These are phyloP conservation scores for Naganishia sp. DNA, from an alignment of 1,284 basidiomycete species.

Conservation along the genomic window DNA sequence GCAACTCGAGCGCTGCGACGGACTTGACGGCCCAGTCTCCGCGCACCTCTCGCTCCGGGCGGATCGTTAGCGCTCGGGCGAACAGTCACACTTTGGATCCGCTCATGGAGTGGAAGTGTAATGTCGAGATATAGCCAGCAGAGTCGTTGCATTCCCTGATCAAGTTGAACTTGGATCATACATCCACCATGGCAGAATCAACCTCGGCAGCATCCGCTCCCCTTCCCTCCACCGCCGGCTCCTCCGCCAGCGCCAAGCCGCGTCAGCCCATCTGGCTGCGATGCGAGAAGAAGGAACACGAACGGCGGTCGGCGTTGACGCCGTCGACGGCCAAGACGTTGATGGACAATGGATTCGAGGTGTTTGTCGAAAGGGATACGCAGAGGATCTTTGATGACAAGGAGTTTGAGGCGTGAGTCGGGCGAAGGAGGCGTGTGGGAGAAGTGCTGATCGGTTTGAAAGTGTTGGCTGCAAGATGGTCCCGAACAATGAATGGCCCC, in stretches of 20 bases:
- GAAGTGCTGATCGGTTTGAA: slow-evolving; percentile 28
- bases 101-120: background rate
- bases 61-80: slow-evolving; percentile 8
- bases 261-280: slow-evolving; percentile 73
- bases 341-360: slow-evolving; percentile 86
- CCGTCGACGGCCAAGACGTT: slow-evolving; percentile 88
- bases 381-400: slow-evolving; percentile 94
- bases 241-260: slow-evolving; percentile 45
- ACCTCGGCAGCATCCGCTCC: slow-evolving; percentile 32
- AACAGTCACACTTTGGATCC: slow-evolving; percentile 15
- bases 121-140: background rate
- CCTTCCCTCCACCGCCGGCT: slow-evolving; percentile 40
- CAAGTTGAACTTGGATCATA: too few species aligned
- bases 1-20: background rate
- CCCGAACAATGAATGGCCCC: slow-evolving; percentile 86
- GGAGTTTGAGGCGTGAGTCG: slow-evolving; percentile 85
- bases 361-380: slow-evolving; percentile 89
- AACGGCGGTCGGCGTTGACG: slow-evolving; percentile 89
- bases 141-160: too few species aligned
- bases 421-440: slow-evolving; percentile 9
- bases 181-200: slow-evolving; percentile 30
- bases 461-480: slow-evolving; percentile 89
- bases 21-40: background rate
- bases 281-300: slow-evolving; percentile 92
- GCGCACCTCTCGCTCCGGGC: background rate